Percentiles rank a stretch among this genome's conserved stretches.
Conservation (phyloP, 306 rosid species). For the Cicer arietinum region DNA sequence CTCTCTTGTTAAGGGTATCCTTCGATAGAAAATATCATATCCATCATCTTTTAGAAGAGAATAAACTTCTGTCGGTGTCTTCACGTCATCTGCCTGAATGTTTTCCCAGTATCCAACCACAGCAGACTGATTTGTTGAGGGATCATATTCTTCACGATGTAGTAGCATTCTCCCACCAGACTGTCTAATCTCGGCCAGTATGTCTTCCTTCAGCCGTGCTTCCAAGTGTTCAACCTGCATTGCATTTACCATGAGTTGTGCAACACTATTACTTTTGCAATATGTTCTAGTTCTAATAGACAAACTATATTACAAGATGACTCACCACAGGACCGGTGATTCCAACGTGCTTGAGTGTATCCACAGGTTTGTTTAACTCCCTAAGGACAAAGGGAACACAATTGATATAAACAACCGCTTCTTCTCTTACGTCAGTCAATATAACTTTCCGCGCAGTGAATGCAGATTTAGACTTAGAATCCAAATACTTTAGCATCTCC, state of each 20-base stretch:
- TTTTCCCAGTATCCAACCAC: constrained; percentile 89
- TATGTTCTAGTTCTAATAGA: constrained; percentile 42
- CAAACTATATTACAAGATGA: constrained; percentile 36
- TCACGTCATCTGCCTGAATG: constrained; percentile 73
- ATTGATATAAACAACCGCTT: constrained; percentile 80
- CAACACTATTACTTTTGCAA: constrained; percentile 36
- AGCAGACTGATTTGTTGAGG: constrained; percentile 64
- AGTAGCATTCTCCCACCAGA: constrained; percentile 84
- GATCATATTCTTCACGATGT: constrained; percentile 85
- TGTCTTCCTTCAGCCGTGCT: constrained; percentile 79
- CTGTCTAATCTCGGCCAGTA: constrained; percentile 71
- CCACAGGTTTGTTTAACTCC: constrained; percentile 87
- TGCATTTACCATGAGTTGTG: constrained; percentile 41
- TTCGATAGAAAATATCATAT: constrained; percentile 63
- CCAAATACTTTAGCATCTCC: constrained; percentile 76
- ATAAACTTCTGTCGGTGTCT: constrained; percentile 87
- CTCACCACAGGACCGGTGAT: constrained; percentile 88
- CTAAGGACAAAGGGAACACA: constrained; percentile 86
- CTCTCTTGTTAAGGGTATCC: constrained; percentile 85
- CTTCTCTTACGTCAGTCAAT: constrained; percentile 87
- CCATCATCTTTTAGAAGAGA: constrained; percentile 68
- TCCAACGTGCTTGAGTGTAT: constrained; percentile 90
- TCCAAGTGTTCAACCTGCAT: constrained; percentile 96
- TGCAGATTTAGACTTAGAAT: constrained; percentile 60
- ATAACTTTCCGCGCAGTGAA: constrained; percentile 63